Evolutionary conservation across 129 eudicot species (phyloP).

Genomic region (Sambucus nigra): DNA sequence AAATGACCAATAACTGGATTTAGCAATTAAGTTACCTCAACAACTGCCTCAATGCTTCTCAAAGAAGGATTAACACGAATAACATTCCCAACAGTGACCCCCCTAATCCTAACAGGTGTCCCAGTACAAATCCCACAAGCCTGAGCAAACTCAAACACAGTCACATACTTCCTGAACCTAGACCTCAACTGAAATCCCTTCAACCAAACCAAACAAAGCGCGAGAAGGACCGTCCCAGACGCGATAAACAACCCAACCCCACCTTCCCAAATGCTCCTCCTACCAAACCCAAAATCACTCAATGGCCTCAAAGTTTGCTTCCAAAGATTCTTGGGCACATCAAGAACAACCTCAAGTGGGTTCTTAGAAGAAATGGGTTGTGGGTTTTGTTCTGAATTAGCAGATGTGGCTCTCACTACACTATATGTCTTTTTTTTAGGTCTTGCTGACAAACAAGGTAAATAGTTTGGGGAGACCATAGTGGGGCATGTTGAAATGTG

Average conservation of each 20-base stretch:
- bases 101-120: constrained; percentile 81
- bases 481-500: constrained; percentile 36
- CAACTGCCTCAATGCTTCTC: constrained; percentile 73
- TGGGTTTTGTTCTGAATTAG: constrained; percentile 31
- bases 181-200: constrained; percentile 71
- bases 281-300: constrained; percentile 83
- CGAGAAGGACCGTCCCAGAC: constrained; percentile 58
- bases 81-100: constrained; percentile 85
- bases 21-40: constrained; percentile 47
- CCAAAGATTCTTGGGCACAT: constrained; percentile 61
- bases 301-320: constrained; percentile 62
- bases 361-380: constrained; percentile 37
- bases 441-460: constrained; percentile 29
- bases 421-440: constrained; percentile 17
- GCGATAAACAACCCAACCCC: constrained; percentile 88
- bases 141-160: constrained; percentile 71
- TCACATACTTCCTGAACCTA: constrained; percentile 63
- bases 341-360: constrained; percentile 40
- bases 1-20: too few species aligned
- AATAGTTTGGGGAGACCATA: constrained; percentile 26
- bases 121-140: constrained; percentile 87
- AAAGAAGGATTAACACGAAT: constrained; percentile 74
- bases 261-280: constrained; percentile 93
- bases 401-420: constrained; percentile 33
- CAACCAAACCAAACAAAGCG: constrained; percentile 69